Percentiles rank a stretch among this genome's conserved stretches.
phyloP scores from a whole-genome alignment of 306 rosid species.

The Medicago ruthenica region DNA sequence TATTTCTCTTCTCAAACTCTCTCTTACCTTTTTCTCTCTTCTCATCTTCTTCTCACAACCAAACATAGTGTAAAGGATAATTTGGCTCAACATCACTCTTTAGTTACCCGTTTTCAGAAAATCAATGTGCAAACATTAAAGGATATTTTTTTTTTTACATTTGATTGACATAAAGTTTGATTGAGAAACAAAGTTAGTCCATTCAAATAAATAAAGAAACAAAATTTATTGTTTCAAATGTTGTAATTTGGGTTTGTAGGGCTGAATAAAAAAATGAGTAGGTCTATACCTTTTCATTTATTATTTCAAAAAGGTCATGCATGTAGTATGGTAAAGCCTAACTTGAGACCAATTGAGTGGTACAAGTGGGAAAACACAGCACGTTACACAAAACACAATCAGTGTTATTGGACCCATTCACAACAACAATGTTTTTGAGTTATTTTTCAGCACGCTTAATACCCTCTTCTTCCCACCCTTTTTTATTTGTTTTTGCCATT shows the following conservation, averaged over 20 bases:
- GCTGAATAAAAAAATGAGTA: conserved; percentile 16
- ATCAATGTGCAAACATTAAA: too few species aligned
- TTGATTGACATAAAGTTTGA: not conserved
- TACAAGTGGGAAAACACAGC: conserved; percentile 65
- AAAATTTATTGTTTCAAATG: not conserved
- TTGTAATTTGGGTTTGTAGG: not conserved
- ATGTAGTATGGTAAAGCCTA: conserved; percentile 34
- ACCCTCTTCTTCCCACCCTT: conserved; percentile 6
- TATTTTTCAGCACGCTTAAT: conserved; percentile 69
- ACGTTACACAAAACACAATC: conserved; percentile 62
- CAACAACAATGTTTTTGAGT: conserved; percentile 37
- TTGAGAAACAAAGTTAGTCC: not conserved
- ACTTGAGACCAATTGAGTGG: conserved; percentile 58
- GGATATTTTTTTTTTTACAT: too few species aligned
- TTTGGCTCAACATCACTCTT: too few species aligned
- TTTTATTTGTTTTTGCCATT: conserved; percentile 29
- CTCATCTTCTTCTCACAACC: too few species aligned
- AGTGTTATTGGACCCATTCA: conserved; percentile 59
- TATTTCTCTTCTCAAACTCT: too few species aligned
- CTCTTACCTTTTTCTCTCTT: too few species aligned
- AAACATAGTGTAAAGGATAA: too few species aligned
- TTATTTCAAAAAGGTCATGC: not conserved
- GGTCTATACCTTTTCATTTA: not conserved
- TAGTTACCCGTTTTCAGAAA: too few species aligned
- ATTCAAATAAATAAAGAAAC: not conserved